Conservation (phyloP, 2,329 filamentous ascomycete genomes). For the Sclerotinia trifoliorum region DNA sequence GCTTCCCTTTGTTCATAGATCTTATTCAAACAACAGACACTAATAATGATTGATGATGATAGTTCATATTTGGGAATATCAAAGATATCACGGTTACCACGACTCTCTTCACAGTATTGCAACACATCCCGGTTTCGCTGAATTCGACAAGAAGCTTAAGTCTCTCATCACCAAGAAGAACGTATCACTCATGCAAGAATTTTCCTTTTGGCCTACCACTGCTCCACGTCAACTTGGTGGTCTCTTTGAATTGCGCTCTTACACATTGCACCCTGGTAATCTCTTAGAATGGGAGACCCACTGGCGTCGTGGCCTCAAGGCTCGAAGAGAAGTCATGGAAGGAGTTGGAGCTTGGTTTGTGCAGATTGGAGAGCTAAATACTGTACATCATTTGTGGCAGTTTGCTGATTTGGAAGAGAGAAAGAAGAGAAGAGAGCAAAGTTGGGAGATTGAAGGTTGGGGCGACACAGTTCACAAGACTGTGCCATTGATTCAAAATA, state of each 20-base stretch:
- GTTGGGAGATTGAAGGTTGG: slow-evolving; percentile 94
- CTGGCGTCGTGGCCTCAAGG: slow-evolving; percentile 89
- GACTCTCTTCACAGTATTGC: slow-evolving; percentile 84
- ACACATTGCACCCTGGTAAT: slow-evolving; percentile 93
- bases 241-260: slow-evolving; percentile 92
- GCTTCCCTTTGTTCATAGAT: neutral
- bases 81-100: slow-evolving; percentile 95
- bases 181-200: slow-evolving; percentile 96
- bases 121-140: slow-evolving; percentile 76
- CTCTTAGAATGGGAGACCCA: slow-evolving; percentile 98
- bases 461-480: slow-evolving; percentile 98
- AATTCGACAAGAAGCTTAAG: slow-evolving; percentile 82
- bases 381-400: slow-evolving; percentile 97
- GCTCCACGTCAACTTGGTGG: slow-evolving; percentile 86
- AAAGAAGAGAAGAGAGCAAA: slow-evolving; percentile 85
- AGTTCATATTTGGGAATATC: slow-evolving; percentile 99
- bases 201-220: slow-evolving; percentile 98
- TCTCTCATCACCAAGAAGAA: slow-evolving; percentile 80
- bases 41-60: slow-evolving; percentile 27
- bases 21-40: neutral
- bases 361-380: slow-evolving; percentile 96
- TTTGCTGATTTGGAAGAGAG: slow-evolving; percentile 96
- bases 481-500: slow-evolving; percentile 90
- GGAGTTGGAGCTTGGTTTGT: slow-evolving; percentile 98
- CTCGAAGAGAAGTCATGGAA: slow-evolving; percentile 95